A percentile compares a stretch with the other conserved stretches of the same genome.
Conservation (phyloP, 2,329 filamentous ascomycete species). For the Nectriaceae sp. region DNA sequence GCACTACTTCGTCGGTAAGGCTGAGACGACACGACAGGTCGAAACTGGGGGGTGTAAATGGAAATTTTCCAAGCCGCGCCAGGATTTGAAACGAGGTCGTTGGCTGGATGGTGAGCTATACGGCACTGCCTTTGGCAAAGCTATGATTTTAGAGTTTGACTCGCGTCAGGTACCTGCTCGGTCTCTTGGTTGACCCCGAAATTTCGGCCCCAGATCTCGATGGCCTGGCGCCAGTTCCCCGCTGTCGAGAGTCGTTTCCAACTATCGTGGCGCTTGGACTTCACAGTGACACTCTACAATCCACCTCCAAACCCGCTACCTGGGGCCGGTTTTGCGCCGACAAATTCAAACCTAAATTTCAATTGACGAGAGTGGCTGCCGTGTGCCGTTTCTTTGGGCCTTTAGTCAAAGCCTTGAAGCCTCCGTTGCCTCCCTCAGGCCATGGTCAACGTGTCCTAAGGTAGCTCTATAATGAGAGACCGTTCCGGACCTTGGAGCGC, state of each 20-base stretch:
- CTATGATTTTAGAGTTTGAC: slow-evolving; percentile 8
- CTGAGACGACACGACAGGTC: slow-evolving; percentile 27
- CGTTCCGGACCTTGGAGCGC: not conserved
- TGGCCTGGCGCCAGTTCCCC: slow-evolving; percentile 1
- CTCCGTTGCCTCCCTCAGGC: not conserved
- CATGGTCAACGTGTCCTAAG: not conserved
- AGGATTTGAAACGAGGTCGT: slow-evolving; percentile 11
- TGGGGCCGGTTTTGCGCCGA: slow-evolving; percentile 9
- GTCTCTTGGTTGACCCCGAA: not conserved
- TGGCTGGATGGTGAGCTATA: slow-evolving; percentile 1
- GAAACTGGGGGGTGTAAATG: slow-evolving; percentile 12
- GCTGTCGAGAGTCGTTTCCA: not conserved
- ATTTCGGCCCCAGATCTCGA: slow-evolving; percentile 8
- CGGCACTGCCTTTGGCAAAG: slow-evolving; percentile 1
- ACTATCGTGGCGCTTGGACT: slow-evolving; percentile 14
- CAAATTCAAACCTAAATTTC: slow-evolving; percentile 2
- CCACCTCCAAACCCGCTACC: slow-evolving; percentile 8
- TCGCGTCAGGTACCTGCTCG: slow-evolving; percentile 6
- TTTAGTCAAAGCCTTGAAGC: not conserved
- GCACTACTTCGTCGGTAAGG: slow-evolving; percentile 24
- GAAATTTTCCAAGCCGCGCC: slow-evolving; percentile 15
- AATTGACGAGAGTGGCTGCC: slow-evolving; percentile 1
- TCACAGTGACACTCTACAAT: slow-evolving; percentile 9
- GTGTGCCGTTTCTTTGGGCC: slow-evolving; percentile 8
- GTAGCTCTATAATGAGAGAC: not conserved